phyloP scores from a whole-genome alignment of 345 rosid species.

The Melastoma malabathricum region DNA sequence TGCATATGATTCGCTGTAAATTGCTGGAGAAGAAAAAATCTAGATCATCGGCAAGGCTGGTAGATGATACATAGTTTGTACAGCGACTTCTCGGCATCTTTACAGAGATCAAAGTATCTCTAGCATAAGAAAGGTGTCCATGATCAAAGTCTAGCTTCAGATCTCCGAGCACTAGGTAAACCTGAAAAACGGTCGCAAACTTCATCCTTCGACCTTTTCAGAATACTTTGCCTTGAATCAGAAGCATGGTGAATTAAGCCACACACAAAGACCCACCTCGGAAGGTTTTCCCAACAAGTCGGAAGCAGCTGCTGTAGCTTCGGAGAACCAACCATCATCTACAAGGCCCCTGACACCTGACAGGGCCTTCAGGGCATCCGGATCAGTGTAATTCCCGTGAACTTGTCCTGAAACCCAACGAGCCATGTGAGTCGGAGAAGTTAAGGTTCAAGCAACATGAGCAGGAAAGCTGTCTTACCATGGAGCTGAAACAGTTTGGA shows the following conservation, averaged over 20 bases:
- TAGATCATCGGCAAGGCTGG: neutral
- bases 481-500: slow-evolving; percentile 66
- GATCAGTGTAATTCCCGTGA: slow-evolving; percentile 38
- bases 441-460: neutral
- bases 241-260: neutral
- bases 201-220: too few species aligned
- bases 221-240: neutral
- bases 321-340: slow-evolving; percentile 37
- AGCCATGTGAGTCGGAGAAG: neutral
- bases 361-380: slow-evolving; percentile 48
- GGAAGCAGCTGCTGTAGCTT: slow-evolving; percentile 60
- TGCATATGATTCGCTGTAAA: slow-evolving; percentile 8
- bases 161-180: slow-evolving; percentile 80
- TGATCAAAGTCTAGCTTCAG: slow-evolving; percentile 63
- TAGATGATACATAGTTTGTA: too few species aligned
- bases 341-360: slow-evolving; percentile 60
- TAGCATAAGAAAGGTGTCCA: slow-evolving; percentile 47
- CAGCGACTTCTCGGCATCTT: too few species aligned
- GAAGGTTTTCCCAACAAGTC: slow-evolving; percentile 49
- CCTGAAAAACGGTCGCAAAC: slow-evolving; percentile 24
- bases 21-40: too few species aligned
- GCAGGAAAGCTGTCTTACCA: slow-evolving; percentile 20
- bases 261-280: slow-evolving; percentile 34
- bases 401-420: neutral
- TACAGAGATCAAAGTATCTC: slow-evolving; percentile 21